These are phyloP conservation scores for Ustilago cynodontis DNA, from an alignment of 1,284 basidiomycete species.

Conservation along the genomic window DNA sequence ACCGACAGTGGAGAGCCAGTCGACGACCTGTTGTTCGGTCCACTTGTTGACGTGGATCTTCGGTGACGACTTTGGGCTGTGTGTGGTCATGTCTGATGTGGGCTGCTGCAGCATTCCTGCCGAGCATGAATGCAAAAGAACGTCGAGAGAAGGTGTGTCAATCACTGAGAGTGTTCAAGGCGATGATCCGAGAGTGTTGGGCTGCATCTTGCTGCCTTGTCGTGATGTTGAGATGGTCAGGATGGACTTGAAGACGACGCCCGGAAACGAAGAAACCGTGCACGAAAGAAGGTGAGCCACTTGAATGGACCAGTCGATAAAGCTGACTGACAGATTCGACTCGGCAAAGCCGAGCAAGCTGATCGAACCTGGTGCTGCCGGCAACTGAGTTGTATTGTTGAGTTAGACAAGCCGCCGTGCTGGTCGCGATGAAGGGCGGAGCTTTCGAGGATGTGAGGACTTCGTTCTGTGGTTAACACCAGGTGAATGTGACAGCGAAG, in stretches of 20 bases:
- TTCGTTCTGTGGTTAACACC: not conserved
- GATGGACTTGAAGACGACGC: not conserved
- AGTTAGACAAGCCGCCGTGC: not conserved
- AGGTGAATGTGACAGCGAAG: not conserved
- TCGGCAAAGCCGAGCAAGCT: not conserved
- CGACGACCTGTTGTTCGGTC: constrained; percentile 54
- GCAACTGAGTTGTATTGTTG: not conserved
- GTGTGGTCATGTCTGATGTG: constrained; percentile 22
- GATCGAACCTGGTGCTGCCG: not conserved
- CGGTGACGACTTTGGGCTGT: constrained; percentile 46
- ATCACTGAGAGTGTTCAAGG: not conserved
- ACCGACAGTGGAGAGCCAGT: constrained; percentile 58
- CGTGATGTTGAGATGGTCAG: not conserved
- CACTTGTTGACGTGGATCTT: constrained; percentile 58
- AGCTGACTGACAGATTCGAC: not conserved
- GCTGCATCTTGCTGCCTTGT: not conserved
- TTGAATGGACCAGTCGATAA: not conserved
- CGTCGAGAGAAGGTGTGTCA: not conserved
- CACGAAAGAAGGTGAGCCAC: not conserved
- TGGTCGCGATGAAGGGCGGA: not conserved
- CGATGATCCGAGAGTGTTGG: not conserved
- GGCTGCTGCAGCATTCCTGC: not conserved
- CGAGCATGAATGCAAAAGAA: not conserved
- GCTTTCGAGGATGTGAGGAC: not conserved
- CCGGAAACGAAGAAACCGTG: not conserved